Evolutionary conservation across 331 rosid species (phyloP), one percentile per base, ranked within the genome.

Genomic region (Malus hybrid): DNA sequence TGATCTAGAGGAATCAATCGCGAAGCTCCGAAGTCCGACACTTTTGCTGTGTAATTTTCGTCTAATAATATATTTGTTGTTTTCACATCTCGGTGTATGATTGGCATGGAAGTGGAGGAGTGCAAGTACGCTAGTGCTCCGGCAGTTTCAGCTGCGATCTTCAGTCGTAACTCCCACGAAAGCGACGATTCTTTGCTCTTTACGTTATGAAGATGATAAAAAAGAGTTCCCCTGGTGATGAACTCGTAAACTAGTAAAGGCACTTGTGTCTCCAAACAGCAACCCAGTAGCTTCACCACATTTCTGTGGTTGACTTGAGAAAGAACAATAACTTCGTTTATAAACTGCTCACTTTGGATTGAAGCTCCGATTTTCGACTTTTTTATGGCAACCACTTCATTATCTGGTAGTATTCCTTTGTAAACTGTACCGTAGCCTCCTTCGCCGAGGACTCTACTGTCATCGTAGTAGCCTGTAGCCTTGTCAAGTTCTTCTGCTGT

Each of bases 31-130:
- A 73, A 60, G 14, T 73, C 69, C 1, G 76, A 73, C 28, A 60
- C 77, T 60, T 73, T 60, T 6, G 69, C 69, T 16, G 33, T 60
- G 59, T 73, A 73, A 18, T 27, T 73, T 0, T 73, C 59, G 44
- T 42, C 77, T 61, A 73, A 5, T 8, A 73, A 57, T 24, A 72
- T 9, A 27, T 15, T 73, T 3, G 59, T 60, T 2, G 69, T 27
- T 27, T 73, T 73, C 44, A 73, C 77, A 27, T 73, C 77, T 42
- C 77, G 69, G 36, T 73, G 77, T 36, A 73, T 60, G 77, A 73
- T 73, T 2, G 77, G 69, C 69, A 42, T 60, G 36, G 77, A 60
- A 39, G n/a, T 6, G 57, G 77, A 72, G 18, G 76, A 73, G 59
- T 60, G 69, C 0, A 60, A 60, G 28, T 73, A 73, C 44, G 77